Evolutionary conservation across 352 stramenopile species (phyloP), one percentile per base, ranked within the genome.

Genomic region (Aphanomyces euteiches): DNA sequence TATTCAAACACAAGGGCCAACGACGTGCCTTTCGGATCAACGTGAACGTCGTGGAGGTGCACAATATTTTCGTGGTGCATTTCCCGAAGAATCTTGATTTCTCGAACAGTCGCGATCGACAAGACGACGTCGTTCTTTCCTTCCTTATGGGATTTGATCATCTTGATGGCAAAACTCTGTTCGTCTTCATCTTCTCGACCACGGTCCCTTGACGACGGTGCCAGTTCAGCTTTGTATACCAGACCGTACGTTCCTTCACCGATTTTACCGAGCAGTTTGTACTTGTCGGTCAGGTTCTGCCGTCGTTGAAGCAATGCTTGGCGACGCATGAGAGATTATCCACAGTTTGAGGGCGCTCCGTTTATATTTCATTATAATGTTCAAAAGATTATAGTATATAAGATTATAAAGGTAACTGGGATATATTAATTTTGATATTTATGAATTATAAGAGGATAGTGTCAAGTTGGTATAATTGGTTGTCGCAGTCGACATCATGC

Each of bases 141-240:
- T 67, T 96, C 89, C 58, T 95, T 95, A 67, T 96, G 89, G 5
- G 84, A 87, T 76, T 96, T 94, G 69, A 96, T 89, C 69, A 96
- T 68, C 67, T 95, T 96, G 71, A 96, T 89, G 13, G 87, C 89
- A 65, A 96, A 93, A 58, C 79, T 90, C 80, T 90, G 82, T 43
- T 83, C 78, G 70, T 95, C 86, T 59, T 93, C 82, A 38, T 93
- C 84, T 12, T 67, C 43, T 39, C 59, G 15, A 67, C 21, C 54
- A 34, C 54, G 59, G 21, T 61, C 54, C 19, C 54, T 37, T 17
- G 54, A 40, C 2, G 78, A 80, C 21, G 40, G 19, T 7, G 78
- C 81, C 57, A 84, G 80, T 71, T 95, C 88, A 8, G 86, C 89
- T 70, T 95, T 95, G 74, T 93, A 96, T 54, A 96, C 89, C 68